Evolutionary conservation across 1,284 basidiomycete species (phyloP).

Genomic region (Sanghuangporus sanghuang): DNA sequence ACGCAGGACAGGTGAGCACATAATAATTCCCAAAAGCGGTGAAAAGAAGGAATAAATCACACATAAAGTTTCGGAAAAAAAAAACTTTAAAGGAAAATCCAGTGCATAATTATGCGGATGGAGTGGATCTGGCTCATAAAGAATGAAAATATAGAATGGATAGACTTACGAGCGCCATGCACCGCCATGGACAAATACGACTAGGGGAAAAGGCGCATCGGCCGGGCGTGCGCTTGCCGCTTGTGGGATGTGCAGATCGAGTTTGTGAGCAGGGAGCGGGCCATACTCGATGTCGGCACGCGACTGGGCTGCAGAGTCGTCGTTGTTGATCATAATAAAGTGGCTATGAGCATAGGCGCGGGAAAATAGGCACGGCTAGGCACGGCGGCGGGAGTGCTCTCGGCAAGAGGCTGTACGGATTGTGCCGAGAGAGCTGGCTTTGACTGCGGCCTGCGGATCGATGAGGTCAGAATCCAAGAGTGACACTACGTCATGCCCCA

Average conservation of each 20-base stretch:
- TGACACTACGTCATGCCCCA: constrained; percentile 13
- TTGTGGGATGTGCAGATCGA: constrained; percentile 28
- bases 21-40: background rate
- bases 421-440: background rate
- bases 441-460: background rate
- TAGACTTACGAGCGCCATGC: constrained; percentile 69
- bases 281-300: constrained; percentile 10
- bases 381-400: background rate
- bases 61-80: background rate
- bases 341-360: background rate
- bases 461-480: background rate
- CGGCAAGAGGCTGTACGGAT: background rate
- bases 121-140: background rate
- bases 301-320: background rate
- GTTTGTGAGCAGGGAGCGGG: constrained; percentile 18
- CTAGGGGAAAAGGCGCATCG: constrained; percentile 21
- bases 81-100: background rate
- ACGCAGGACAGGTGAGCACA: background rate
- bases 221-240: background rate
- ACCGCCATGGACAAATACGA: constrained; percentile 70
- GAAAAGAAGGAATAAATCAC: background rate
- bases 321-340: background rate
- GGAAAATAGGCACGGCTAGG: background rate
- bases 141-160: background rate
- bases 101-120: background rate